Base-by-base conservation (phyloP, 176 grass and related monocot species). In the Rhynchospora pubera region DNA sequence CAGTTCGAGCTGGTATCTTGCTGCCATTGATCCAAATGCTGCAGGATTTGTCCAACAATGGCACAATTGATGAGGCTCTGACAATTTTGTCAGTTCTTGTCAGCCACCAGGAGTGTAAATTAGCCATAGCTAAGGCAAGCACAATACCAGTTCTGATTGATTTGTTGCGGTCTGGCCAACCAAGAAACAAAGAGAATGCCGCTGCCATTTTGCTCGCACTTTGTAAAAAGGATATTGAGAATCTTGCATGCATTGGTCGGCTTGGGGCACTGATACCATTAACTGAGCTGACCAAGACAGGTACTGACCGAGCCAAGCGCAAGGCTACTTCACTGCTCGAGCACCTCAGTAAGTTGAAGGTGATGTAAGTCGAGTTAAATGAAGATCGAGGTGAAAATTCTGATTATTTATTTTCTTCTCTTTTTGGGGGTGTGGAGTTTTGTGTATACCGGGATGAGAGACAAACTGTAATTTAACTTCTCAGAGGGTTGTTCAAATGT, bases 231-330 rank as follows among this genome's bases (percentile, higher is more conserved):
- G 93, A 96, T 84, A 79, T 85, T 18, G 93, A 95, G 77, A 99
- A 99, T 88, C 89, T 96, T 14, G 89, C 91, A 66, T 96, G 91
- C 46, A 93, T 91, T 84, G 91, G 89, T 28, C 87, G 91, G 87
- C 85, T 99, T 79, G 97, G 93, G 79, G 97, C 93, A 55, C 74
- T 96, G 80, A 90, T 96, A 87, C 97, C 93, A 1, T 79, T 99
- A 65, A 93, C 93, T 15, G 97, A 99, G 86, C 68, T 99, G 75
- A 84, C 93, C 23, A 99, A 90, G 71, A 91, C 82, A 2, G 97
- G 97, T 32, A 91, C 97, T n/a, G 93, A 99, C 69, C 73, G 96
- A 79, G 93, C 97, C 73, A 96, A 96, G 89, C 92, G 93, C 86
- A 96, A 93, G 88, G 89, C 97, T 63, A 90, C 93, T 44, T 99